Conservation (phyloP, 805 yeast genomes). For the Pichia scutulata region DNA sequence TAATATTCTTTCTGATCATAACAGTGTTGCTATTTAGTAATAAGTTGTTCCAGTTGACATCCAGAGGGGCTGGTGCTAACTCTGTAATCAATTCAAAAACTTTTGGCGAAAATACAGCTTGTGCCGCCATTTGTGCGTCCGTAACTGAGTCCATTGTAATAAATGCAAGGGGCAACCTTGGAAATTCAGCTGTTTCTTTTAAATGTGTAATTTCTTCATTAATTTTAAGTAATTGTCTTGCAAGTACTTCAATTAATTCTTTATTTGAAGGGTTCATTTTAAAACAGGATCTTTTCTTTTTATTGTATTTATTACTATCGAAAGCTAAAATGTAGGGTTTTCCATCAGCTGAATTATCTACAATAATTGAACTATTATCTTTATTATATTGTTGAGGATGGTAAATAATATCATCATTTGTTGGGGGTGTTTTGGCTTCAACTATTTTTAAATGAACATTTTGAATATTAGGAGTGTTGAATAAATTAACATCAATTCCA, state of each 20-base stretch:
- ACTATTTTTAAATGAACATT: constrained; percentile 27
- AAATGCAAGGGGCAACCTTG: constrained; percentile 47
- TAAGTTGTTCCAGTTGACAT: constrained; percentile 72
- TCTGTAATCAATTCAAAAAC: constrained; percentile 76
- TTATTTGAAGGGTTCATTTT: constrained; percentile 14
- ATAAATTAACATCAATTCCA: constrained; percentile 34
- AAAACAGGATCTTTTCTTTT: constrained; percentile 1
- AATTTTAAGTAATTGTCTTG: constrained; percentile 29
- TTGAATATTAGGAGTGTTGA: constrained; percentile 13
- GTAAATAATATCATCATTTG: constrained; percentile 12
- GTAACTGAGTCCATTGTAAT: constrained; percentile 92
- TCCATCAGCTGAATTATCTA: background rate
- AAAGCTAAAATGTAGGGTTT: constrained; percentile 3
- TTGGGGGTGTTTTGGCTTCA: constrained; percentile 14
- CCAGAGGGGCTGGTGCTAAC: constrained; percentile 95
- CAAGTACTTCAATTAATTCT: constrained; percentile 28
- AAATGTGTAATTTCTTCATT: constrained; percentile 34
- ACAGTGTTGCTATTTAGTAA: constrained; percentile 33
- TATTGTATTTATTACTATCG: background rate
- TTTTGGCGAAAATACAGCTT: constrained; percentile 86
- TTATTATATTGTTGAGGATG: constrained; percentile 1
- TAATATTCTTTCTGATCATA: constrained; percentile 26
- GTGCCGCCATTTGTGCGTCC: constrained; percentile 96
- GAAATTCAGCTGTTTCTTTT: constrained; percentile 29
- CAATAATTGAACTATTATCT: background rate